Conservation (phyloP, 139 green algal genomes). For the Mesotaenium endlicherianum region DNA sequence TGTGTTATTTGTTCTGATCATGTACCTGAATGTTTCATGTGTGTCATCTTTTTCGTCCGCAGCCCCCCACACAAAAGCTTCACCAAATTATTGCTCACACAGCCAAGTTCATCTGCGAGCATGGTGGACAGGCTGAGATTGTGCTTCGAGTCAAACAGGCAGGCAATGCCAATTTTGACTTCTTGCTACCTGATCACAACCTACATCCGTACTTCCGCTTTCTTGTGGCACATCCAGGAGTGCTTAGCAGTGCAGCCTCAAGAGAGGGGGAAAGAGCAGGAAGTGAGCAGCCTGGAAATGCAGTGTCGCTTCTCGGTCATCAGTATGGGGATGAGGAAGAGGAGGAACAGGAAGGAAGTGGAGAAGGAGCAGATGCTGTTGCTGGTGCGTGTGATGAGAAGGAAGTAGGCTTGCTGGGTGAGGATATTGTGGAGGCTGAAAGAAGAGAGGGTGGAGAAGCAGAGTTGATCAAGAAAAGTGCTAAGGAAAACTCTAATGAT, state of each 20-base stretch:
- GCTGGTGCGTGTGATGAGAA: not conserved
- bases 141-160: slow-evolving; percentile 40
- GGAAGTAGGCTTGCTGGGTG: not conserved
- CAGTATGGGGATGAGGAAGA: slow-evolving; percentile 36
- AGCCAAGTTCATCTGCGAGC: not conserved
- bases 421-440: not conserved
- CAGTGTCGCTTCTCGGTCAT: not conserved
- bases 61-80: slow-evolving; percentile 32
- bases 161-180: slow-evolving; percentile 25
- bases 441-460: slow-evolving; percentile 6
- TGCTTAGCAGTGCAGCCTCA: not conserved
- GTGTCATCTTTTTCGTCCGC: not conserved
- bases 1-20: not conserved
- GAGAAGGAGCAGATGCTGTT: not conserved
- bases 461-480: not conserved
- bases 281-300: not conserved
- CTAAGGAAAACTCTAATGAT: slow-evolving; percentile 27
- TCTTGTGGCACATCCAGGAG: not conserved
- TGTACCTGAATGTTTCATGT: not conserved
- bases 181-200: slow-evolving; percentile 27
- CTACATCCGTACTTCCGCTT: slow-evolving; percentile 43
- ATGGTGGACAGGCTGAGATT: slow-evolving; percentile 43
- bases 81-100: slow-evolving; percentile 42
- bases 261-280: not conserved
- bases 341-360: not conserved